Conservation (phyloP, 2,329 filamentous ascomycete genomes). For the Claviceps sp. region DNA sequence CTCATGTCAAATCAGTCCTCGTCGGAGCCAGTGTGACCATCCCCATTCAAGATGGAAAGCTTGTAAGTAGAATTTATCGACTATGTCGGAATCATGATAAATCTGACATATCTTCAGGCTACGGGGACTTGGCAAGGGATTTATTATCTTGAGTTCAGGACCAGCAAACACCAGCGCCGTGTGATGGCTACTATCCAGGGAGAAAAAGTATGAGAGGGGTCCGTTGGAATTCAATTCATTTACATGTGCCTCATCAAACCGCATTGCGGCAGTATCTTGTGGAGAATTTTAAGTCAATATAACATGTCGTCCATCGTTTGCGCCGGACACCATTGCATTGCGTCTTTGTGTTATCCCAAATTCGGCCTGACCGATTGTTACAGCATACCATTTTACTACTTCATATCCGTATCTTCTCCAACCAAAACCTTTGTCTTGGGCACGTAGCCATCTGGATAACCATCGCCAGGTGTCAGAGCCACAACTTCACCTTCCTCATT, state of each 20-base stretch:
- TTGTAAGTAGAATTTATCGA: constrained; percentile 34
- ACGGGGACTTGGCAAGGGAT: constrained; percentile 74
- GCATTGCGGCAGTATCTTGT: neutral
- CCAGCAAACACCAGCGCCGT: constrained; percentile 59
- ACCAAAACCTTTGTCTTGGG: constrained; percentile 55
- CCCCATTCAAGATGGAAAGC: constrained; percentile 73
- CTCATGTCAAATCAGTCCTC: constrained; percentile 84
- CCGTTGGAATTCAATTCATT: neutral
- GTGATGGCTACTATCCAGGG: constrained; percentile 92
- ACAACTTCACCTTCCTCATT: constrained; percentile 85
- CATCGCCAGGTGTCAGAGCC: constrained; percentile 65
- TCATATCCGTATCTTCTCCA: constrained; percentile 49
- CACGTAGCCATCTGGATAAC: constrained; percentile 41
- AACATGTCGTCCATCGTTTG: constrained; percentile 8
- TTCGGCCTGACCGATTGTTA: constrained; percentile 11
- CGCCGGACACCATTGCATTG: constrained; percentile 24
- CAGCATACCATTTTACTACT: constrained; percentile 30
- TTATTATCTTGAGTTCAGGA: constrained; percentile 87
- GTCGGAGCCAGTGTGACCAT: constrained; percentile 83
- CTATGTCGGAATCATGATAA: neutral
- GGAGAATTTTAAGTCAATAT: constrained; percentile 5
- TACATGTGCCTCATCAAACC: neutral
- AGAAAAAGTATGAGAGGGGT: constrained; percentile 41
- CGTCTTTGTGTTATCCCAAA: constrained; percentile 12
- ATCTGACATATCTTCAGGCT: constrained; percentile 23